These are phyloP conservation scores for Apostasia ramifera DNA, from an alignment of 106 monocot genomes.

Conservation along the genomic window DNA sequence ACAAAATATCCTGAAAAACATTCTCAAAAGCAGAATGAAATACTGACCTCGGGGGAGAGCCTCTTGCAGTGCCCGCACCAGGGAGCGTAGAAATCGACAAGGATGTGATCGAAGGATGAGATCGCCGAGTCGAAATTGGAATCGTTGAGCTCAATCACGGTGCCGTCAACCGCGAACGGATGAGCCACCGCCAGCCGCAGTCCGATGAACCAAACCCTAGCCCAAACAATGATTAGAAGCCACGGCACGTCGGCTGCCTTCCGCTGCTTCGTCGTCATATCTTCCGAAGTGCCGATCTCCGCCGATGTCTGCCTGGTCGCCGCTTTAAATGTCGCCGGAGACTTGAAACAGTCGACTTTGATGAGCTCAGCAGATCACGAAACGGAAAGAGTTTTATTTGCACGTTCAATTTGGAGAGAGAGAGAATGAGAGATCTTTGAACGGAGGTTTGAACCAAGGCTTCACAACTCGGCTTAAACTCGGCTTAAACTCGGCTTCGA, in stretches of 20 bases:
- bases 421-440: too few relatives aligned
- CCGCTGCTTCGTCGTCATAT: conserved; percentile 4
- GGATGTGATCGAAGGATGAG: conserved; percentile 57
- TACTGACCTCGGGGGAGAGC: conserved; percentile 69
- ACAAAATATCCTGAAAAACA: not conserved
- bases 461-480: too few relatives aligned
- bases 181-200: conserved; percentile 1
- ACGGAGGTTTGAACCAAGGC: too few relatives aligned
- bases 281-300: too few relatives aligned
- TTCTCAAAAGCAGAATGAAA: not conserved
- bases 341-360: too few relatives aligned
- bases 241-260: not conserved
- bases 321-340: too few relatives aligned
- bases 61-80: conserved; percentile 97
- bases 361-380: too few relatives aligned
- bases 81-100: conserved; percentile 90
- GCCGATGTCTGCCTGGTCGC: too few relatives aligned
- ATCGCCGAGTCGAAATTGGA: conserved; percentile 64
- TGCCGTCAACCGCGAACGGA: conserved; percentile 38
- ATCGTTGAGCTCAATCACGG: conserved; percentile 70
- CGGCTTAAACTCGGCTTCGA: too few relatives aligned
- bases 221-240: conserved; percentile 16
- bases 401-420: too few relatives aligned
- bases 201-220: conserved; percentile 6
- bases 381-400: too few relatives aligned